A percentile compares a stretch with the other conserved stretches of the same genome.
These are phyloP conservation scores for Aegilops speltoides DNA, from an alignment of 176 grass and related monocot genomes.

Conservation along the genomic window DNA sequence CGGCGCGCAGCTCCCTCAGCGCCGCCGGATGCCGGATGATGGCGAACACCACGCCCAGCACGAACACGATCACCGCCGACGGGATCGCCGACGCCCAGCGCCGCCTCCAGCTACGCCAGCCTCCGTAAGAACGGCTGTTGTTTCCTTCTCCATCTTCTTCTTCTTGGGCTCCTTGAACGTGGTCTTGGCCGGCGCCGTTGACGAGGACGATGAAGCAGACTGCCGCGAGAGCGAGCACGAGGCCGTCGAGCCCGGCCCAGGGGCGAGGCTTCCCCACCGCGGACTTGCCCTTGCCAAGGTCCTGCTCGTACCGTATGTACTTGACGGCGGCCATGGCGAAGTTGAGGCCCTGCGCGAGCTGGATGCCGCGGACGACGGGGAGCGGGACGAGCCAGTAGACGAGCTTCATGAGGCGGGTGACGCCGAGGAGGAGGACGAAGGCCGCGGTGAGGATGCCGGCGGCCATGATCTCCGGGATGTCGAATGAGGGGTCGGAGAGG, in stretches of 20 bases:
- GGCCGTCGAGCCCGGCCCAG: constrained; percentile 78
- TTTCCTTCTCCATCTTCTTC: not conserved
- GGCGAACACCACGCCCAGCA: constrained; percentile 66
- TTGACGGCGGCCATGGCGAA: constrained; percentile 84
- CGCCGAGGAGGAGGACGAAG: constrained; percentile 64
- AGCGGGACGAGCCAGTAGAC: constrained; percentile 80
- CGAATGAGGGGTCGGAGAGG: constrained; percentile 52
- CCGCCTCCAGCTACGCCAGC: constrained; percentile 1
- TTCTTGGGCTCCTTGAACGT: not conserved
- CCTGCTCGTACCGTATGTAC: constrained; percentile 79
- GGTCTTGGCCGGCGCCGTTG: constrained; percentile 64
- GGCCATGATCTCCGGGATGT: constrained; percentile 58
- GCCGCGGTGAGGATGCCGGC: constrained; percentile 62
- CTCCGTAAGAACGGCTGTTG: not conserved
- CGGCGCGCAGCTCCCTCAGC: constrained; percentile 52
- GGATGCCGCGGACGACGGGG: constrained; percentile 87
- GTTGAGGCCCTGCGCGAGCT: constrained; percentile 79
- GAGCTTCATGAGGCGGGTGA: constrained; percentile 69
- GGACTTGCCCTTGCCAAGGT: constrained; percentile 59
- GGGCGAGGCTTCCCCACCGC: not conserved
- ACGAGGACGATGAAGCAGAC: constrained; percentile 67
- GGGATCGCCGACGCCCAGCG: constrained; percentile 28
- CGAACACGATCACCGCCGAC: constrained; percentile 79
- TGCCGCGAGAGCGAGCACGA: constrained; percentile 55
- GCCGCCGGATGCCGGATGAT: constrained; percentile 58